Percentiles rank a stretch among this genome's conserved stretches.
These are phyloP conservation scores for Rhodotorula sp. DNA, from an alignment of 1,284 basidiomycete genomes.

Conservation along the genomic window DNA sequence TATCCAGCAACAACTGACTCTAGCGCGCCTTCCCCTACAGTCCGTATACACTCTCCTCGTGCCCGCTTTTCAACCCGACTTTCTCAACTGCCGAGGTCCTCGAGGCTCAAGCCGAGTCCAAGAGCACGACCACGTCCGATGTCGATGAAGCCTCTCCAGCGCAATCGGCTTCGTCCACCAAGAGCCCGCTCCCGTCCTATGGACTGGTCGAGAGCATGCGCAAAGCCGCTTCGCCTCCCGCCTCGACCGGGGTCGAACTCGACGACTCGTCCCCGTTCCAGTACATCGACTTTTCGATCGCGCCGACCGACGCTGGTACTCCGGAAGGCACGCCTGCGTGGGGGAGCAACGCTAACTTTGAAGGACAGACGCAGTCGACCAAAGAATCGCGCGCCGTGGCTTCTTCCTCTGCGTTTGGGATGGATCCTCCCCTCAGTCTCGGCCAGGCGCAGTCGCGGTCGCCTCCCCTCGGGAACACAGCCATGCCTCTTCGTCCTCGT, in stretches of 20 bases:
- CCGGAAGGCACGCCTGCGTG: not conserved
- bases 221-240: not conserved
- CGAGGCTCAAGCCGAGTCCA: not conserved
- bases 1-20: not conserved
- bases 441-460: too few relatives aligned
- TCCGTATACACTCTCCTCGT: constrained; percentile 12
- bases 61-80: constrained; percentile 20
- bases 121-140: not conserved
- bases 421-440: too few relatives aligned
- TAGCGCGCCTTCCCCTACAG: not conserved
- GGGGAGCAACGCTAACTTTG: too few relatives aligned
- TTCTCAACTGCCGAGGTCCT: constrained; percentile 7
- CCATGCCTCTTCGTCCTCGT: too few relatives aligned
- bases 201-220: constrained; percentile 8
- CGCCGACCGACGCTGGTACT: not conserved
- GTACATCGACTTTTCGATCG: constrained; percentile 15
- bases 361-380: not conserved
- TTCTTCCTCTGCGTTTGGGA: not conserved
- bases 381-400: not conserved
- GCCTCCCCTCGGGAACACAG: too few relatives aligned
- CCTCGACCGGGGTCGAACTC: not conserved
- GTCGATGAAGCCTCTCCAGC: not conserved
- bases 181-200: not conserved
- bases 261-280: not conserved
- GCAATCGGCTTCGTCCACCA: not conserved